A percentile compares a stretch with the other conserved stretches of the same genome.
phyloP scores from a whole-genome alignment of 352 stramenopile species.

The Vaucheria bursata region DNA sequence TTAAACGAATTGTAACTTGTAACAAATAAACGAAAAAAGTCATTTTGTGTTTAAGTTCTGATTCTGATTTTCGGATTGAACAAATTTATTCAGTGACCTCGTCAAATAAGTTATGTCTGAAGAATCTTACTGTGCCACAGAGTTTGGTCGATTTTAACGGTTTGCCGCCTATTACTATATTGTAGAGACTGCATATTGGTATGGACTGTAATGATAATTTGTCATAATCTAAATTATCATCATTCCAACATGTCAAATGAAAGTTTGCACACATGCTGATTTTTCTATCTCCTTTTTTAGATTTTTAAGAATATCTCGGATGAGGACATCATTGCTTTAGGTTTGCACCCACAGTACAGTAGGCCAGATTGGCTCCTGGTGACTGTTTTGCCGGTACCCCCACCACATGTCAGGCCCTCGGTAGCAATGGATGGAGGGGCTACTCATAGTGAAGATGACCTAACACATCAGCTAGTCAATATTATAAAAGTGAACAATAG shows the following conservation, averaged over 20 bases:
- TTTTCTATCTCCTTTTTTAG: too few species aligned
- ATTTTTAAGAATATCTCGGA: conserved; percentile 83
- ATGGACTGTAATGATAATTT: too few species aligned
- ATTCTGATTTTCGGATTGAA: conserved; percentile 5
- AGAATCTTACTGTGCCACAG: too few species aligned
- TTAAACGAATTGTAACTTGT: too few species aligned
- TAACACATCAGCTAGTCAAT: conserved; percentile 81
- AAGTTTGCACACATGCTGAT: background rate
- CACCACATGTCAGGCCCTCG: conserved; percentile 90
- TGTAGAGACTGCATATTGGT: too few species aligned
- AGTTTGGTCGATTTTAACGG: too few species aligned
- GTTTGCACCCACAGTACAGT: conserved; percentile 83
- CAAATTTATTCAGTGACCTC: too few species aligned
- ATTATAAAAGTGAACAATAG: conserved; percentile 97
- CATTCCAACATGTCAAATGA: background rate
- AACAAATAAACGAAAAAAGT: too few species aligned
- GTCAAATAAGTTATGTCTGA: too few species aligned
- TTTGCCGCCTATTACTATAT: too few species aligned
- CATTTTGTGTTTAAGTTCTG: background rate
- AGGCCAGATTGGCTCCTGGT: conserved; percentile 97
- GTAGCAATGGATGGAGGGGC: conserved; percentile 82
- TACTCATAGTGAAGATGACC: conserved; percentile 88
- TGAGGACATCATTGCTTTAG: conserved; percentile 85
- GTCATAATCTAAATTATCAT: background rate
- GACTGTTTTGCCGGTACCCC: conserved; percentile 93